Conservation (phyloP, 2,329 filamentous ascomycete genomes). For the Cytospora schulzeri region DNA sequence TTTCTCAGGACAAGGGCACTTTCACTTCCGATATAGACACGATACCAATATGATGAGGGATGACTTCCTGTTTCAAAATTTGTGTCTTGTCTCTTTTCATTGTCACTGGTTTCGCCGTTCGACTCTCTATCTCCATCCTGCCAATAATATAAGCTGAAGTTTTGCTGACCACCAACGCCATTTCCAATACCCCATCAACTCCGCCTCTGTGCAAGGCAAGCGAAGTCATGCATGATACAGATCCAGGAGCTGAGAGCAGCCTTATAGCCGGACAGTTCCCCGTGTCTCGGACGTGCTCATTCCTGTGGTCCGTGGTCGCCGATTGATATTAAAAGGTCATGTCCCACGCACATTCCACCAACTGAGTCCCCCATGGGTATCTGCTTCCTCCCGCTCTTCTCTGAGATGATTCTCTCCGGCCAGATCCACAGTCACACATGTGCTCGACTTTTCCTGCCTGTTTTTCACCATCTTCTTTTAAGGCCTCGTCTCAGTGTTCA, state of each 20-base stretch:
- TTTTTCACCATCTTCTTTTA: background rate
- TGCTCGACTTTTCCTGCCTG: background rate
- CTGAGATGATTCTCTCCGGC: background rate
- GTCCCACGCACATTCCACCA: background rate
- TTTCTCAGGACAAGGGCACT: background rate
- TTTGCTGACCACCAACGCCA: constrained; percentile 24
- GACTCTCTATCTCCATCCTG: background rate
- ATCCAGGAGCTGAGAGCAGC: background rate
- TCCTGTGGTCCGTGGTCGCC: background rate
- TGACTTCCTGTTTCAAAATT: background rate
- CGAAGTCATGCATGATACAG: background rate
- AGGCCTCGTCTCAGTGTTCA: constrained; percentile 8
- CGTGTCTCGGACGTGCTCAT: background rate
- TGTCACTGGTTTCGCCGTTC: background rate
- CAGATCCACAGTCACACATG: background rate
- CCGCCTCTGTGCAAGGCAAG: constrained; percentile 1
- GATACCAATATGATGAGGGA: constrained; percentile 8
- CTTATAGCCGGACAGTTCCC: background rate
- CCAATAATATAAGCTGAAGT: constrained; percentile 15
- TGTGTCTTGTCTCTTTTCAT: background rate
- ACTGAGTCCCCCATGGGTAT: background rate
- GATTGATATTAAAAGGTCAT: constrained; percentile 4
- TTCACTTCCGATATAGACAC: background rate
- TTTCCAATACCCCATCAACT: constrained; percentile 4
- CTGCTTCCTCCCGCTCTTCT: background rate